phyloP scores from a whole-genome alignment of 1,284 basidiomycete genomes.

The Grifola frondosa region DNA sequence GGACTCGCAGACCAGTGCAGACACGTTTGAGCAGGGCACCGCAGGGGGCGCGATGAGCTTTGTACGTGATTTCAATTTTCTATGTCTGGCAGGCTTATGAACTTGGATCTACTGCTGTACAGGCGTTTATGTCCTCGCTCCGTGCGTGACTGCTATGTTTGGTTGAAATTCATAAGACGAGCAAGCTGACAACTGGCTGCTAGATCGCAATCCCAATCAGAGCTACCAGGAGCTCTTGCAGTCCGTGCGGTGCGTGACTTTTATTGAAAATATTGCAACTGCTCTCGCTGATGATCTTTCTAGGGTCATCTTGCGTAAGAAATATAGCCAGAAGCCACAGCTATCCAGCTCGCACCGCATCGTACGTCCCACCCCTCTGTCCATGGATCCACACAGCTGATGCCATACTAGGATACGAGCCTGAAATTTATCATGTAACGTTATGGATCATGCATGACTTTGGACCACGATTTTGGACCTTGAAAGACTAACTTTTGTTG shows the following conservation, averaged over 20 bases:
- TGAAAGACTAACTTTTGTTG: too few relatives aligned
- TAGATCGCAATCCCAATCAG: conserved; percentile 63
- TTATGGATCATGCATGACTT: too few relatives aligned
- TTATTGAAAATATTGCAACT: neutral
- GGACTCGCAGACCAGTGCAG: conserved; percentile 91
- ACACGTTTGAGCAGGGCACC: conserved; percentile 77
- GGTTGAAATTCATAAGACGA: neutral
- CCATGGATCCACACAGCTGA: neutral
- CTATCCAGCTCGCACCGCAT: conserved; percentile 72
- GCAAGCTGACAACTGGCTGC: neutral
- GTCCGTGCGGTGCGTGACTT: conserved; percentile 53
- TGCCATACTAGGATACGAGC: conserved; percentile 35
- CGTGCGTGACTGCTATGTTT: conserved; percentile 34
- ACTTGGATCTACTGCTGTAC: neutral
- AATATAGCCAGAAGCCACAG: conserved; percentile 82
- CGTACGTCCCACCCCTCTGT: conserved; percentile 36
- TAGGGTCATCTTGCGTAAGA: conserved; percentile 52
- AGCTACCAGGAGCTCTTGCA: conserved; percentile 74
- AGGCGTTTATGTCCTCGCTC: conserved; percentile 72
- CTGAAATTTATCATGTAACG: conserved; percentile 34
- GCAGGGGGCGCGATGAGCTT: conserved; percentile 90
- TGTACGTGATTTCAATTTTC: conserved; percentile 38
- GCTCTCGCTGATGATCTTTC: neutral
- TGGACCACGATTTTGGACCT: too few relatives aligned
- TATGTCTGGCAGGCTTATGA: neutral